Base-by-base conservation (phyloP, 148 eudicot species). In the Bassia scoparia region DNA sequence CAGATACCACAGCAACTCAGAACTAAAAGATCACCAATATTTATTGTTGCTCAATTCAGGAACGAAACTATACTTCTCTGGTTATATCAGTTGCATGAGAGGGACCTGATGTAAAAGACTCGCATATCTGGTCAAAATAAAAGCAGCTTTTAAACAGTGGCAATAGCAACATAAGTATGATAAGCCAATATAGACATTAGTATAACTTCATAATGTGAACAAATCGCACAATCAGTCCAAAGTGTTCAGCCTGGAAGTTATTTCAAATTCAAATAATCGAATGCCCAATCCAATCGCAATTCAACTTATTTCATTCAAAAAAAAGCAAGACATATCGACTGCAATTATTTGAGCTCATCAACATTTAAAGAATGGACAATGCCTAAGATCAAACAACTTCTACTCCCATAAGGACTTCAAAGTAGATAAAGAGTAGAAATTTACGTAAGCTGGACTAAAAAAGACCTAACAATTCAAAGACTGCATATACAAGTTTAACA, bases 71-170 rank as follows among this genome's bases (percentile, higher is more conserved):
- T 79, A 95, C 98, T 97, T 95, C 93, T 78, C 96, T 89, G 65
- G 98, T 91, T 66, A 95, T 87, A 80, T 91, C 96, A 75, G 85
- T 89, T 0, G 93, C 98, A 86, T 95, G 98, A 46, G 64, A 78
- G 48, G 98, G 98, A 63, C 96, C 97, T 41, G 97, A 86, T 67
- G 97, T 95, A 82, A 95, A 74, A 38, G 96, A 89, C 78, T 95
- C 97, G 12, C 83, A 87, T 68, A 95, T 88, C 98, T 95, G 87
- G 56, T 60, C 66, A 85, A 56, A 81, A 64, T 43, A 30, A 17
- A 77, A 29, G 67, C 62, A 76, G 66, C 54, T 76, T 75, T 71
- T 46, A 70, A 16, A 71, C 29, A 62, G 46, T 11, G 38, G 37
- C 35, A 70, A 44, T 15, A 7, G 18, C 5, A 31, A 20, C n/a